Percentiles rank a stretch among this genome's conserved stretches.
These are phyloP conservation scores for Zasmidium citrigriseum DNA, from an alignment of 2,329 filamentous ascomycete species.

Conservation along the genomic window DNA sequence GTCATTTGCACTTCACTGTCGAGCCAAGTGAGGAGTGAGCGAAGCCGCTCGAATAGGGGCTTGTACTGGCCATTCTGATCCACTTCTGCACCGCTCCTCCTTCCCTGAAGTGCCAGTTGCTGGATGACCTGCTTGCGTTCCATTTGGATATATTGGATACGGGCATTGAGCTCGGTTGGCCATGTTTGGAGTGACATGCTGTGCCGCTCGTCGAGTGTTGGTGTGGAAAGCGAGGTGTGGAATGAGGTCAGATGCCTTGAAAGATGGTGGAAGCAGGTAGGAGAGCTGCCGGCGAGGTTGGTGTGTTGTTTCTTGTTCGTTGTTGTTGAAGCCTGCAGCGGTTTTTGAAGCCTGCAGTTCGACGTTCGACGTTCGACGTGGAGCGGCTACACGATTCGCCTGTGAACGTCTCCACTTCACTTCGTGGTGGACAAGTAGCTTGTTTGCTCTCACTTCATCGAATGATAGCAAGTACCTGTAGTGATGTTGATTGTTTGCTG, in stretches of 20 bases:
- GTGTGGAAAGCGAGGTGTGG: background rate
- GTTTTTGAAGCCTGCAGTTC: too few relatives aligned
- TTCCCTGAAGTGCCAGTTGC: background rate
- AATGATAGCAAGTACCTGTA: too few relatives aligned
- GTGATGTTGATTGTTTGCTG: too few relatives aligned
- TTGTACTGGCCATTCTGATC: slow-evolving; percentile 5
- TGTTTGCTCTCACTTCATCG: too few relatives aligned
- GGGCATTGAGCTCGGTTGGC: background rate
- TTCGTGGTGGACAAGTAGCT: too few relatives aligned
- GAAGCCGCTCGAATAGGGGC: slow-evolving; percentile 16
- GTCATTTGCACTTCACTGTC: slow-evolving; percentile 23
- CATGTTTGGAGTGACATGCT: background rate
- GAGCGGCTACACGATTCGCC: too few relatives aligned
- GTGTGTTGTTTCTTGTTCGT: too few relatives aligned
- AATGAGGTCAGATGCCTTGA: background rate
- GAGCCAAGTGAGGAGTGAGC: slow-evolving; percentile 20
- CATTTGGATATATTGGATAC: background rate
- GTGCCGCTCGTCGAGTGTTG: background rate
- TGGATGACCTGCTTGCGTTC: background rate
- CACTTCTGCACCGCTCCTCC: background rate
- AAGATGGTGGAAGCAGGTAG: too few relatives aligned
- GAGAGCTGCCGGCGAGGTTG: too few relatives aligned
- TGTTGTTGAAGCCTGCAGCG: too few relatives aligned
- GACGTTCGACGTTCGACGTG: too few relatives aligned
- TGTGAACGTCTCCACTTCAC: too few relatives aligned